A percentile compares a stretch with the other conserved stretches of the same genome.
Conservation (phyloP, 352 stramenopile species). For the Globisporangium perplexum region DNA sequence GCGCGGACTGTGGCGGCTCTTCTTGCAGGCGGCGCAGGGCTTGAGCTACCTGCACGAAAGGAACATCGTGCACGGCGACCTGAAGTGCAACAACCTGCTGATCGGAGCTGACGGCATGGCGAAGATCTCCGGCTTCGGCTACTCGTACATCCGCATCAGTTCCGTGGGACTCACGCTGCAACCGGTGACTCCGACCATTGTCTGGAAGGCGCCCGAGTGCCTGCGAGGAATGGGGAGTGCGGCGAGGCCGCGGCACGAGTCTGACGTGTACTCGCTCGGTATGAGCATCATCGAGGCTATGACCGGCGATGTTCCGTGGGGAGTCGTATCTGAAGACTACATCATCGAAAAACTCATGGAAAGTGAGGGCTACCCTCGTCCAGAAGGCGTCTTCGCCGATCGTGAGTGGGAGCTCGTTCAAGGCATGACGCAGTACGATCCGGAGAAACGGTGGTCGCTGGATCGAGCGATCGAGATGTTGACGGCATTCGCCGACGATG, state of each 20-base stretch:
- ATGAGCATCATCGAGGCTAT: conserved; percentile 12
- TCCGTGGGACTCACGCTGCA: no score
- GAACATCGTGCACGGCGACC: no score
- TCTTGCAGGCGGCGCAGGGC: not conserved
- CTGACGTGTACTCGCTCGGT: conserved; percentile 21
- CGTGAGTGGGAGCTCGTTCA: conserved; percentile 2
- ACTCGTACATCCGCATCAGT: no score
- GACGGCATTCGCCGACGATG: no score
- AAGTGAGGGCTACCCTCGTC: not conserved
- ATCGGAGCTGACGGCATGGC: no score
- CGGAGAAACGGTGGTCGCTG: not conserved
- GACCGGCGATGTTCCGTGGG: conserved; percentile 61
- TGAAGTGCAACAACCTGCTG: no score
- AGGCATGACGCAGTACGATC: conserved; percentile 1
- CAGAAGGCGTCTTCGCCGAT: not conserved
- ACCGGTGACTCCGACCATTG: no score
- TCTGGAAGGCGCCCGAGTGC: no score
- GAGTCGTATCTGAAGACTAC: conserved; percentile 9
- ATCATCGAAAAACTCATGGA: conserved; percentile 12
- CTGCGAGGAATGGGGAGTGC: no score
- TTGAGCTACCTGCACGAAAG: not conserved
- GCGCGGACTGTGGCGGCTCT: not conserved
- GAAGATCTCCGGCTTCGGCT: no score
- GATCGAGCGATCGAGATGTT: not conserved
- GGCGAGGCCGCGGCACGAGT: no score